phyloP scores from a whole-genome alignment of 345 rosid genomes.

The Cochlearia excelsa region DNA sequence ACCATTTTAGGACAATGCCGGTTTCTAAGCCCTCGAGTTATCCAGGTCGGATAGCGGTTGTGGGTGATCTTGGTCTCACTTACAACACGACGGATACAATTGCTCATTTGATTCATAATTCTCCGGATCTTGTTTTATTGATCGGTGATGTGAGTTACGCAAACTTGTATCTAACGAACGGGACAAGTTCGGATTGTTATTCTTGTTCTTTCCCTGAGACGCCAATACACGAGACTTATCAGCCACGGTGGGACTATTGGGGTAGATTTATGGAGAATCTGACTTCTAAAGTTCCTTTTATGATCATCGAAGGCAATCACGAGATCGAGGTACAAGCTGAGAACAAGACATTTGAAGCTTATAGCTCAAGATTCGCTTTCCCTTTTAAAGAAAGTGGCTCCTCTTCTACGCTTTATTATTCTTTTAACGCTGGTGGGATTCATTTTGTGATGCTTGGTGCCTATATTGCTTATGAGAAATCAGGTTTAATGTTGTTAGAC shows the following conservation, averaged over 20 bases:
- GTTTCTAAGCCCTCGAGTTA: slow-evolving; percentile 53
- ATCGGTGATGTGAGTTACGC: slow-evolving; percentile 77
- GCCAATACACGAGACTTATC: slow-evolving; percentile 75
- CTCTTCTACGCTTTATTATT: slow-evolving; percentile 67
- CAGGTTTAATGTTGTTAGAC: slow-evolving; percentile 39
- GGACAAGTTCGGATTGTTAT: slow-evolving; percentile 75
- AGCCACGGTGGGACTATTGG: slow-evolving; percentile 95
- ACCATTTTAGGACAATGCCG: slow-evolving; percentile 66
- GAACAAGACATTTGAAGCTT: slow-evolving; percentile 64
- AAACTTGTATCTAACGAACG: slow-evolving; percentile 73
- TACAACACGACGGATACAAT: slow-evolving; percentile 75
- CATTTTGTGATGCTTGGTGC: slow-evolving; percentile 89
- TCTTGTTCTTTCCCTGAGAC: slow-evolving; percentile 51
- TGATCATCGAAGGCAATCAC: slow-evolving; percentile 90
- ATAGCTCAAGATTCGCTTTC: slow-evolving; percentile 78
- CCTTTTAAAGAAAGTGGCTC: slow-evolving; percentile 77
- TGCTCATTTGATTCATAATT: slow-evolving; percentile 49
- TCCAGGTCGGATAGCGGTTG: slow-evolving; percentile 59
- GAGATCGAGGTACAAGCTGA: slow-evolving; percentile 76
- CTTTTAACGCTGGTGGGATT: slow-evolving; percentile 90
- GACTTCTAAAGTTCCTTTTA: slow-evolving; percentile 64
- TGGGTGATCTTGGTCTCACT: slow-evolving; percentile 81
- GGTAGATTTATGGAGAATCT: slow-evolving; percentile 87
- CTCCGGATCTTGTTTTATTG: slow-evolving; percentile 66
- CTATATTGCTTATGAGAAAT: slow-evolving; percentile 54